Evolutionary conservation across 2,329 filamentous ascomycete genomes (phyloP).

Genomic region (Epicoccum sorghinum): DNA sequence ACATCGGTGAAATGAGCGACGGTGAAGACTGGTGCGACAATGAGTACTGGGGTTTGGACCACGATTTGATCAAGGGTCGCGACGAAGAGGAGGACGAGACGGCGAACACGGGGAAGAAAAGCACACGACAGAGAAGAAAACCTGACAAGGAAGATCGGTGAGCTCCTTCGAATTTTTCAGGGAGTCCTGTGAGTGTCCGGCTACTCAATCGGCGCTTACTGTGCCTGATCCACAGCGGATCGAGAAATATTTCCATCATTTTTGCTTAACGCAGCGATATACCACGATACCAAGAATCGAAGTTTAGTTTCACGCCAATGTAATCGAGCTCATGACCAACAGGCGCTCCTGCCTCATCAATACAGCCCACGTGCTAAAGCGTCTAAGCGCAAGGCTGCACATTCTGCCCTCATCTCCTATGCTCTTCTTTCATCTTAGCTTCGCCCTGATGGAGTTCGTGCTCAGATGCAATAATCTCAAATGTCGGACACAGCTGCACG

Average conservation of each 20-base stretch:
- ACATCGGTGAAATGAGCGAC: slow-evolving; percentile 80
- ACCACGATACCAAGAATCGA: slow-evolving; percentile 24
- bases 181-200: too few relatives aligned
- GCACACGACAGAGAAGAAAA: slow-evolving; percentile 49
- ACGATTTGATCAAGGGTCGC: slow-evolving; percentile 79
- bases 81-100: slow-evolving; percentile 79
- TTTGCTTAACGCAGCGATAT: slow-evolving; percentile 30
- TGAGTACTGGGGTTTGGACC: slow-evolving; percentile 76
- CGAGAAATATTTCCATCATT: neutral
- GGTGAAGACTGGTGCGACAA: slow-evolving; percentile 90
- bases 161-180: neutral
- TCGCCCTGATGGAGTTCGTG: slow-evolving; percentile 68
- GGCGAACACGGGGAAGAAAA: slow-evolving; percentile 56
- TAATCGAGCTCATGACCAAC: neutral
- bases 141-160: slow-evolving; percentile 47
- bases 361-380: slow-evolving; percentile 16
- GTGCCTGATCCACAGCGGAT: too few relatives aligned
- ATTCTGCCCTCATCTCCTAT: neutral
- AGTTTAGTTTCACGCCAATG: slow-evolving; percentile 4
- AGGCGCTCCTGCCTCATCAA: slow-evolving; percentile 22
- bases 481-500: slow-evolving; percentile 72
- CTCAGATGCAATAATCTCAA: slow-evolving; percentile 81
- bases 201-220: too few relatives aligned
- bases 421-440: neutral
- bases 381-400: slow-evolving; percentile 8